phyloP scores from a whole-genome alignment of 2,329 filamentous ascomycete genomes.

The Didymella pomorum region DNA sequence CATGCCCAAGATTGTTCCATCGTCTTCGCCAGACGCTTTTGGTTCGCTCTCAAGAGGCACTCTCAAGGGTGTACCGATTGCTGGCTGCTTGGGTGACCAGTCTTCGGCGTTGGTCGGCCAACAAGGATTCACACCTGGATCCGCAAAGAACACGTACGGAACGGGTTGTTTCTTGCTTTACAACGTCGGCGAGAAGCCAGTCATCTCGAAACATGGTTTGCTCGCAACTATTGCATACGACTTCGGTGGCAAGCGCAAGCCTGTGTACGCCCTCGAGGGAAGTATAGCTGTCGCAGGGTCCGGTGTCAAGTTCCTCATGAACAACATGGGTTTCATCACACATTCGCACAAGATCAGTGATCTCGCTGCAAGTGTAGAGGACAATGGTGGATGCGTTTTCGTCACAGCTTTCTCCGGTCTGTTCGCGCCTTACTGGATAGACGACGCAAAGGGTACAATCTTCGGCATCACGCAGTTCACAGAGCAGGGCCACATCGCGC shows the following conservation, averaged over 20 bases:
- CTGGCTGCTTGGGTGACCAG: constrained; percentile 88
- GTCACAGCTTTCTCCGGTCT: constrained; percentile 91
- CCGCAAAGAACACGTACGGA: constrained; percentile 90
- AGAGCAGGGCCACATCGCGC: constrained; percentile 83
- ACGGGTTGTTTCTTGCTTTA: constrained; percentile 90
- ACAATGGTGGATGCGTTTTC: constrained; percentile 84
- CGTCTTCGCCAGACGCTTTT: constrained; percentile 76
- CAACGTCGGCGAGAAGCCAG: constrained; percentile 84
- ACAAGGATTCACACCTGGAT: constrained; percentile 80
- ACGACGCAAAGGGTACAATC: constrained; percentile 84
- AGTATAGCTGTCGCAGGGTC: constrained; percentile 84
- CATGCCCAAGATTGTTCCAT: constrained; percentile 84
- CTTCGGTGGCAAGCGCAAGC: constrained; percentile 71
- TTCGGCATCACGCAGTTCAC: constrained; percentile 89
- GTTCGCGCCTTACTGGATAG: constrained; percentile 94
- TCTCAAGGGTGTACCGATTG: constrained; percentile 74
- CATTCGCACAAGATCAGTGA: constrained; percentile 70
- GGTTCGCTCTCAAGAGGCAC: constrained; percentile 71
- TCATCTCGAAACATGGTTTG: constrained; percentile 83
- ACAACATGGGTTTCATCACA: constrained; percentile 70
- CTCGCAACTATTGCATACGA: constrained; percentile 89
- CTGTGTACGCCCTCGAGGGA: constrained; percentile 82
- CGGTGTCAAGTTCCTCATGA: constrained; percentile 74
- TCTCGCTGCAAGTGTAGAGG: constrained; percentile 68
- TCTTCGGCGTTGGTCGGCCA: constrained; percentile 87